phyloP scores from a whole-genome alignment of 176 grass and related monocot species.

The Avena sativa region DNA sequence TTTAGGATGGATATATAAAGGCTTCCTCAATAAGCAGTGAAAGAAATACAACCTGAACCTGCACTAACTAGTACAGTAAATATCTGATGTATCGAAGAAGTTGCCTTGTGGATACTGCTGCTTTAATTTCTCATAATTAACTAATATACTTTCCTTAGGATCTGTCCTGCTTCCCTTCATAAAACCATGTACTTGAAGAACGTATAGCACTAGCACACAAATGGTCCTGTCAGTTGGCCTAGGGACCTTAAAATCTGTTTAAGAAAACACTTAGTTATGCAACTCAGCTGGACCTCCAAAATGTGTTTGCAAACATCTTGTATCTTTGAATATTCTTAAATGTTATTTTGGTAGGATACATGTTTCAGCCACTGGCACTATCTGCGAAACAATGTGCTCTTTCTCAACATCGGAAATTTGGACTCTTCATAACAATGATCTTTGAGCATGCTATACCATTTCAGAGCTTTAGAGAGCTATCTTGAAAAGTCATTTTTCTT shows the following conservation, averaged over 20 bases:
- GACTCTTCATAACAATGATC: background rate
- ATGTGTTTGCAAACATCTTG: conserved; percentile 16
- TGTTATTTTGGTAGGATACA: background rate
- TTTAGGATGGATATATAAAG: conserved; percentile 8
- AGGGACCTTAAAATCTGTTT: background rate
- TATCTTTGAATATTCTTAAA: background rate
- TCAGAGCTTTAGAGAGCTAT: background rate
- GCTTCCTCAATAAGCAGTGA: background rate
- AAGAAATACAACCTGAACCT: background rate
- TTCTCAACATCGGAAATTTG: background rate
- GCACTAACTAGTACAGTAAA: background rate
- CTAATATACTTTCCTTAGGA: background rate
- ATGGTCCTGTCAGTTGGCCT: background rate
- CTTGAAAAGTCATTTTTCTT: background rate
- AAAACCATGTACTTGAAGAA: background rate
- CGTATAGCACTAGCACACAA: background rate
- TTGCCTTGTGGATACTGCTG: too few species aligned
- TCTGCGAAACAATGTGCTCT: background rate
- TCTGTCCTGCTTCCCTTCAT: background rate
- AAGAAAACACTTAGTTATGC: background rate
- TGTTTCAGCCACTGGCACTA: conserved; percentile 16
- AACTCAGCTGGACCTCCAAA: background rate
- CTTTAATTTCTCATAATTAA: too few species aligned
- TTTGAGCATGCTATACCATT: background rate
- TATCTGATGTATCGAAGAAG: background rate